These are phyloP conservation scores for Mortierella antarctica DNA, from an alignment of 192 early-diverging fungal species.

Conservation along the genomic window DNA sequence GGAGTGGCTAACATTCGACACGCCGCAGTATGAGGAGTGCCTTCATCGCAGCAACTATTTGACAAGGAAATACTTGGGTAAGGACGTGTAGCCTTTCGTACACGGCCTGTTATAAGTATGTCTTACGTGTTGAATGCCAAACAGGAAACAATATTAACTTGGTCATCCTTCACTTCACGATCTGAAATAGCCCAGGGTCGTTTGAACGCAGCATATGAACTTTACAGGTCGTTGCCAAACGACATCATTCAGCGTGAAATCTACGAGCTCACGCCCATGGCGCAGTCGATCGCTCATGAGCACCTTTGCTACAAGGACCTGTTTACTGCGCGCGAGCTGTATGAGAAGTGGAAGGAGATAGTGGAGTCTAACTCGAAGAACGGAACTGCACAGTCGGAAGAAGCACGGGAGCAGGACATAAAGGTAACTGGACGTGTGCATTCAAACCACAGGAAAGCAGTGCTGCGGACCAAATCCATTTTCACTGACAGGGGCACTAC, in stretches of 20 bases:
- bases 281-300: slow-evolving; percentile 19
- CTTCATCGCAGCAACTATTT: slow-evolving; percentile 30
- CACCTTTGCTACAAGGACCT: slow-evolving; percentile 32
- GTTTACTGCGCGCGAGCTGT: slow-evolving; percentile 15
- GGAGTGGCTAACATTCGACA: slow-evolving; percentile 41
- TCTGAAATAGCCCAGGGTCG: slow-evolving; percentile 17
- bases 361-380: not conserved
- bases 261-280: not conserved
- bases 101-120: too few species aligned
- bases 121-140: not conserved
- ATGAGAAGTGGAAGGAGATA: slow-evolving; percentile 28
- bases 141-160: not conserved
- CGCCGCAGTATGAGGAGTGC: slow-evolving; percentile 22
- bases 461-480: not conserved
- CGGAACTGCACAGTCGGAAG: too few species aligned
- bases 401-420: slow-evolving; percentile 17
- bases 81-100: not conserved
- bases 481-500: not conserved
- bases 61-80: slow-evolving; percentile 26
- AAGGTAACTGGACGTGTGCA: slow-evolving; percentile 7
- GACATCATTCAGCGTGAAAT: slow-evolving; percentile 15
- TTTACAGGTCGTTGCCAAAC: slow-evolving; percentile 26
- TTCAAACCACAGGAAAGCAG: not conserved
- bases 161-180: not conserved
- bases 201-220: slow-evolving; percentile 25